Base-by-base conservation (phyloP, 257 asterid genomes). In the Schizonepeta tenuifolia region DNA sequence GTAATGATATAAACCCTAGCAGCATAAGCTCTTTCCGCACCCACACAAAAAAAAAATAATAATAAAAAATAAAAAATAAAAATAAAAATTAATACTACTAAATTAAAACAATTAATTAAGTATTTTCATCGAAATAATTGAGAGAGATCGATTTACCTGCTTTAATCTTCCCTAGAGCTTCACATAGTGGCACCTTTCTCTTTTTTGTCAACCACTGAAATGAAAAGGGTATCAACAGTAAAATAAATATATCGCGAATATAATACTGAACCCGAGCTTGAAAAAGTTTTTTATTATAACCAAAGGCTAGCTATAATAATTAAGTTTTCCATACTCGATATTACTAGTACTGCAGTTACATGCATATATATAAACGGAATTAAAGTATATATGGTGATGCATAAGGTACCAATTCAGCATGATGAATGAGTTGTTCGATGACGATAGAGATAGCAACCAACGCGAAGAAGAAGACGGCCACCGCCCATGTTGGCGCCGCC, bases 401-500 rank as follows among this genome's bases (percentile, higher is more conserved):
- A 49, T 3, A 49, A n/a, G 36, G 38, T 55, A 55, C 94, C 84
- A 81, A 73, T 78, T 85, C 96, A 54, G 79, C 50, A 56, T 60
- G 76, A 72, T 87, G 94, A 65, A 90, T 67, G 50, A 83, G 47
- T 31, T 76, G 72, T 36, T 87, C 94, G 65, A 87, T 82, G 63
- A 80, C 17, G 7, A 87, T 70, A 5, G 96, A 90, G 21, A 86
- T 73, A 0, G 88, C 95, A 13, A 92, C 84, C 82, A 92, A 72
- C 7, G 65, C 85, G 49, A 92, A 92, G 76, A 83, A 88, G 20
- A 92, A 82, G 1, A 82, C 92, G 12, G 96, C 95, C 14, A 92
- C 96, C 0, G 89, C 95, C 97, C 96, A 92, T 1, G 97, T 92
- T 24, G 97, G 83, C 0, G 97, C 89, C 26, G 80, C 78, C 80